Percentiles rank a stretch among this genome's conserved stretches.
phyloP scores from a whole-genome alignment of 768 basidiomycete genomes.

The Naematelia encephala region DNA sequence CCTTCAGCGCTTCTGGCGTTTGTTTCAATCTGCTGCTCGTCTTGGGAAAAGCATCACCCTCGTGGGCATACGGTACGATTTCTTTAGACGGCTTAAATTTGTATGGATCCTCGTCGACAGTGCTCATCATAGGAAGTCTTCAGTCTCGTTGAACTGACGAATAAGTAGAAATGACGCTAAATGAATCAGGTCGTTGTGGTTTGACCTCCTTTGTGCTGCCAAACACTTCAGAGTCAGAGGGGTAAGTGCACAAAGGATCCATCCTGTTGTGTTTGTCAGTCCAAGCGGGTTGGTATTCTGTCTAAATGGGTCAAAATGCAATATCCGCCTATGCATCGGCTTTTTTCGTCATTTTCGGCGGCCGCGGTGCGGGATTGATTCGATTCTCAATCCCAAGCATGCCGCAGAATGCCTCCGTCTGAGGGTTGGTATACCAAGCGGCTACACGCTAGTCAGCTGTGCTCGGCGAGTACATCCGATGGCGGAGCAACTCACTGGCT shows the following conservation, averaged over 20 bases:
- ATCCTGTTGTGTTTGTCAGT: not conserved
- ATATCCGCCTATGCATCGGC: not conserved
- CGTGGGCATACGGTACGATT: not conserved
- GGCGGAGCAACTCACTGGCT: slow-evolving; percentile 51
- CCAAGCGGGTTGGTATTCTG: too few species aligned
- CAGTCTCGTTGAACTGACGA: too few species aligned
- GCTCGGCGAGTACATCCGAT: not conserved
- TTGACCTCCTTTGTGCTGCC: not conserved
- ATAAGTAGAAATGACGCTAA: too few species aligned
- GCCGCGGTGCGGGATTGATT: slow-evolving; percentile 55
- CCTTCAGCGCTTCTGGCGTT: too few species aligned
- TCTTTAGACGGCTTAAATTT: not conserved
- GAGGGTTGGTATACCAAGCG: slow-evolving; percentile 76
- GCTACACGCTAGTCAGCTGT: slow-evolving; percentile 54
- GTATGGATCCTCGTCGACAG: not conserved
- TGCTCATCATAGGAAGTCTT: too few species aligned
- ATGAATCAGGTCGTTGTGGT: too few species aligned
- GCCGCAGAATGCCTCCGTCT: slow-evolving; percentile 78
- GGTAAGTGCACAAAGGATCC: not conserved
- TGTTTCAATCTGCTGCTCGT: too few species aligned
- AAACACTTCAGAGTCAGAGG: not conserved
- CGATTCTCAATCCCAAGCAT: slow-evolving; percentile 78
- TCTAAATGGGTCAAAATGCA: too few species aligned
- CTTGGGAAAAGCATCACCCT: too few species aligned
- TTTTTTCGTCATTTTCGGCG: not conserved